These are phyloP conservation scores for Pseudogymnoascus sp. DNA, from an alignment of 2,329 filamentous ascomycete species.

Conservation along the genomic window DNA sequence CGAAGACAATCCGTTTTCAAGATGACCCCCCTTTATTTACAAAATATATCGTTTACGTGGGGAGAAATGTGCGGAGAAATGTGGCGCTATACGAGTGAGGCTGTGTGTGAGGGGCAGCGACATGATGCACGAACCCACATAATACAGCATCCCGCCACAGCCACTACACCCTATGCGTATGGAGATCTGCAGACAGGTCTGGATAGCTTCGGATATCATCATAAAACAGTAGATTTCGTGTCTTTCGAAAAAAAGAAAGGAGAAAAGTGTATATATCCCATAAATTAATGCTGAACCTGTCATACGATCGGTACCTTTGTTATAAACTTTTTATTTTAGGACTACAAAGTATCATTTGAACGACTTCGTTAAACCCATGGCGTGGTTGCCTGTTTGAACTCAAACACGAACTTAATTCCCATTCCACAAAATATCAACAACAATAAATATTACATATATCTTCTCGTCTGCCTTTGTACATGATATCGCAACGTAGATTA, in stretches of 20 bases:
- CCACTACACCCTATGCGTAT: not conserved
- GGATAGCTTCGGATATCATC: not conserved
- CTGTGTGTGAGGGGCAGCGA: not conserved
- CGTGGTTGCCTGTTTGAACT: not conserved
- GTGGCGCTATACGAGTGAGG: not conserved
- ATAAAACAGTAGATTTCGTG: not conserved
- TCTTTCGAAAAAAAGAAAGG: not conserved
- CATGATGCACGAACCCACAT: not conserved
- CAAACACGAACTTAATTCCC: not conserved
- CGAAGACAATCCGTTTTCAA: not conserved
- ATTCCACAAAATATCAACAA: not conserved
- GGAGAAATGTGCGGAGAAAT: not conserved
- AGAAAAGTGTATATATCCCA: not conserved
- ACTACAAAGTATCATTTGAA: no score
- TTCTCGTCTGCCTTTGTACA: not conserved
- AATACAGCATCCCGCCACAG: not conserved
- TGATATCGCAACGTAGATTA: not conserved
- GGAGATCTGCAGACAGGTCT: not conserved
- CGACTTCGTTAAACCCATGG: no score
- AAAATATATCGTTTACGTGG: not conserved
- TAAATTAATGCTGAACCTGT: not conserved
- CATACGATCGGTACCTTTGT: not conserved
- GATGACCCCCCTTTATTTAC: not conserved
- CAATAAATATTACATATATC: not conserved
- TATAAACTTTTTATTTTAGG: not conserved